Evolutionary conservation across 208 protist species (phyloP).

Genomic region (Crithidia sp.): DNA sequence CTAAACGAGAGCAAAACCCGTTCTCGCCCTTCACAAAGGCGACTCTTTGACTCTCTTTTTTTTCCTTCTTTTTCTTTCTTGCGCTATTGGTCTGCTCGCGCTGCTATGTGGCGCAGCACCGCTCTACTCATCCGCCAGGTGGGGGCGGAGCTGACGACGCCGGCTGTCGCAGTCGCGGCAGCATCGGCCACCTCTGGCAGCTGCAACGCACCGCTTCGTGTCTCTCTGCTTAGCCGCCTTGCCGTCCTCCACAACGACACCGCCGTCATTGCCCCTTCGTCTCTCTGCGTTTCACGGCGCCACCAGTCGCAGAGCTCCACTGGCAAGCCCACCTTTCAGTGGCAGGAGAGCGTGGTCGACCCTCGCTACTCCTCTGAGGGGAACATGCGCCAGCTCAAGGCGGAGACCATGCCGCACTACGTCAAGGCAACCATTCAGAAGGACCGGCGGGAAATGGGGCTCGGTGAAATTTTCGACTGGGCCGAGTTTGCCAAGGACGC

Average conservation of each 20-base stretch:
- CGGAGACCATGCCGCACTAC: slow-evolving; percentile 88
- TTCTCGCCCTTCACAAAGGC: too few relatives aligned
- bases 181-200: background rate
- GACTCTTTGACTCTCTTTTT: background rate
- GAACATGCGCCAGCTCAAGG: slow-evolving; percentile 80
- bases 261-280: background rate
- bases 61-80: background rate
- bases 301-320: slow-evolving; percentile 75
- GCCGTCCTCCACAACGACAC: background rate
- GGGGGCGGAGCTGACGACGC: background rate
- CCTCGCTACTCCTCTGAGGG: slow-evolving; percentile 68
- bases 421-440: slow-evolving; percentile 91
- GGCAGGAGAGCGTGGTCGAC: slow-evolving; percentile 77
- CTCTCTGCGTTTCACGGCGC: slow-evolving; percentile 28
- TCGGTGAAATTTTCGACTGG: slow-evolving; percentile 87
- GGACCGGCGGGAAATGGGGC: slow-evolving; percentile 85
- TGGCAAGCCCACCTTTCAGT: slow-evolving; percentile 45
- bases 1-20: too few relatives aligned
- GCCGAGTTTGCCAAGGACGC: slow-evolving; percentile 90
- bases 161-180: background rate
- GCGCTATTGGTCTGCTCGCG: background rate
- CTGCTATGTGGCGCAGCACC: slow-evolving; percentile 11
- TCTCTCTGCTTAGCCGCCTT: too few relatives aligned
- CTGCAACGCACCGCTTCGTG: background rate
- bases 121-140: background rate